Base-by-base conservation (phyloP, 352 stramenopile genomes). In the Globisporangium irregulare region DNA sequence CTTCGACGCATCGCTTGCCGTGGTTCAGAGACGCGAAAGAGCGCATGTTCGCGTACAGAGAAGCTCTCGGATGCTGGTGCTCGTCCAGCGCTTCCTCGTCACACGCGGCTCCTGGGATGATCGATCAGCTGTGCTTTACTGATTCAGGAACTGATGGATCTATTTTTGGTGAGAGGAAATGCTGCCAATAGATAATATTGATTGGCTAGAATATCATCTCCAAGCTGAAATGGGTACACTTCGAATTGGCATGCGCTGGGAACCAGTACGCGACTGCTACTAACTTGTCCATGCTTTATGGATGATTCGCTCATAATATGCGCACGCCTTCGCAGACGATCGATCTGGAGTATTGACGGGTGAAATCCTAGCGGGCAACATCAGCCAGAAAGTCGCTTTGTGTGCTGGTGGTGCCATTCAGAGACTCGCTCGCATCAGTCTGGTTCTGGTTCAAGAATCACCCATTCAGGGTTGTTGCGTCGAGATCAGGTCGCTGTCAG, bases 1-100 rank as follows among this genome's bases (percentile, higher is more conserved):
- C 71, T 76, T 71, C 58, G 10, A 69, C 58, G 43, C 74, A 81
- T 62, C 64, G 66, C 57, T 43, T 57, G 8, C 66, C 56, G 9
- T 70, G 62, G 34, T 78, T 81, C 3, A 78, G 63, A 22, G 63
- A 27, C 9, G 64, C 48, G 9, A 51, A 46, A 25, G 68, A 55
- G 32, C 38, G 70, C 66, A 76, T 76, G 22, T 12, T 54, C 48
- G n/a, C 53, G 8, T 36, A 20, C 20, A n/a, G 41, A n/a, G 14
- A 48, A 48, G 41, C 41, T 20, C 41, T 59, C 4, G 29, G 3
- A 29, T 6, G 55, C 14, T 22, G 43, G 43, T 3, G 43, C 18
- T 59, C 53, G 15, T 62, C 56, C 56, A 56, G n/a, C 41, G 22
- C 61, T 27, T 46, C 53, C 62, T 48, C 60, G 22, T 29, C 15